A percentile compares a stretch with the other conserved stretches of the same genome.
phyloP scores from a whole-genome alignment of 1,284 basidiomycete genomes.

The Boletus sp. region DNA sequence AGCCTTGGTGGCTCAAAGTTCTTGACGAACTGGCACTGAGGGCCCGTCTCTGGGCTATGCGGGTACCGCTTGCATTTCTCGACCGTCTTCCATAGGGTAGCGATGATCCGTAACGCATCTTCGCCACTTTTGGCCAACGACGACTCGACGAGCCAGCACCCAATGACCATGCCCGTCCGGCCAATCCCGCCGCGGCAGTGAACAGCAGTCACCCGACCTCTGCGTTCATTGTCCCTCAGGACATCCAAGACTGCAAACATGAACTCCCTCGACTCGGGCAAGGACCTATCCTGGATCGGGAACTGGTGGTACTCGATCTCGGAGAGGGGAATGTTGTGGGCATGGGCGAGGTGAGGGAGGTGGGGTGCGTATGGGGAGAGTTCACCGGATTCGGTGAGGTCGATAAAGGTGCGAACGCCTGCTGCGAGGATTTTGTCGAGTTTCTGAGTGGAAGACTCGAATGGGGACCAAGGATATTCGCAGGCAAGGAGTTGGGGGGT shows the following conservation, averaged over 20 bases:
- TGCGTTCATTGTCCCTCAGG: conserved; percentile 56
- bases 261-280: conserved; percentile 59
- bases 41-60: conserved; percentile 75
- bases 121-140: conserved; percentile 61
- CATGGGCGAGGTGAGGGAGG: conserved; percentile 54
- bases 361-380: conserved; percentile 64
- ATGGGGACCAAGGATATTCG: conserved; percentile 77
- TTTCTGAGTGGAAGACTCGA: conserved; percentile 51
- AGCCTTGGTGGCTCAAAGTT: conserved; percentile 45
- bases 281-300: conserved; percentile 69
- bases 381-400: conserved; percentile 75
- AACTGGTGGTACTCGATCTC: conserved; percentile 73
- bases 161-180: conserved; percentile 73
- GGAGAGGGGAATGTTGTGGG: conserved; percentile 55
- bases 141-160: conserved; percentile 76
- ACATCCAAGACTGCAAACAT: conserved; percentile 61
- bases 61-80: conserved; percentile 76
- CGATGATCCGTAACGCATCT: conserved; percentile 66
- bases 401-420: conserved; percentile 77
- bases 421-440: conserved; percentile 69
- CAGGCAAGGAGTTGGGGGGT: conserved; percentile 70
- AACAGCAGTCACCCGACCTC: conserved; percentile 62
- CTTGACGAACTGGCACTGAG: conserved; percentile 72
- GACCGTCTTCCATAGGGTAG: conserved; percentile 69
- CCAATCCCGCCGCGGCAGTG: conserved; percentile 81